These are phyloP conservation scores for Paecilomyces sp. DNA, from an alignment of 2,329 filamentous ascomycete genomes.

Conservation along the genomic window DNA sequence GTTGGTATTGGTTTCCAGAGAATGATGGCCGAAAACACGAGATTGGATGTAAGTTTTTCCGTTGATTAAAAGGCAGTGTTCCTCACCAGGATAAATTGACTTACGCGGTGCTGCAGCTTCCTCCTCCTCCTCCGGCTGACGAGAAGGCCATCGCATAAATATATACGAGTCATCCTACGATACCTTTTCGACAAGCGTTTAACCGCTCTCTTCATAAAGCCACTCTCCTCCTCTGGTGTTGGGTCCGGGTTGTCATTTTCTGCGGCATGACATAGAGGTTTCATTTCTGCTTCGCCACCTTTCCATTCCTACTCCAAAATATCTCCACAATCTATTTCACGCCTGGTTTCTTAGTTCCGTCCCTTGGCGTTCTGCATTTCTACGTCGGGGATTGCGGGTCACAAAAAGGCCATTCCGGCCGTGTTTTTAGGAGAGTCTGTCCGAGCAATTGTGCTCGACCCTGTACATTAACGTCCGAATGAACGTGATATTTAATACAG, in stretches of 20 bases:
- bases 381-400: not conserved
- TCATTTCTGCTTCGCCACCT: conserved; percentile 13
- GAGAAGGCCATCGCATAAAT: conserved; percentile 31
- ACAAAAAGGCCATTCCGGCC: not conserved
- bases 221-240: conserved; percentile 34
- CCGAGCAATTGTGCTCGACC: conserved; percentile 11
- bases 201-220: conserved; percentile 9
- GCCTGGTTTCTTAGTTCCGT: not conserved
- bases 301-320: conserved; percentile 13
- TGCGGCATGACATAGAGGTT: conserved; percentile 30
- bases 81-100: not conserved
- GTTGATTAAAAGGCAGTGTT: not conserved
- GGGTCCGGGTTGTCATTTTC: conserved; percentile 23
- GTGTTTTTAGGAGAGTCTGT: not conserved
- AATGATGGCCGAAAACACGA: conserved; percentile 85
- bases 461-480: conserved; percentile 29
- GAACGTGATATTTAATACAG: conserved; percentile 15
- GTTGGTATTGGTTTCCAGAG: conserved; percentile 93
- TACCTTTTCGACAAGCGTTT: conserved; percentile 10
- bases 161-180: conserved; percentile 2
- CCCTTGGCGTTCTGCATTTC: not conserved
- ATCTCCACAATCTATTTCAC: not conserved
- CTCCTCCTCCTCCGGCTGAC: conserved; percentile 27
- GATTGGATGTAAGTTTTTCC: conserved; percentile 58
- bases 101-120: conserved; percentile 17